phyloP scores from a whole-genome alignment of 768 basidiomycete genomes.

The Leccinum pellstonianum region DNA sequence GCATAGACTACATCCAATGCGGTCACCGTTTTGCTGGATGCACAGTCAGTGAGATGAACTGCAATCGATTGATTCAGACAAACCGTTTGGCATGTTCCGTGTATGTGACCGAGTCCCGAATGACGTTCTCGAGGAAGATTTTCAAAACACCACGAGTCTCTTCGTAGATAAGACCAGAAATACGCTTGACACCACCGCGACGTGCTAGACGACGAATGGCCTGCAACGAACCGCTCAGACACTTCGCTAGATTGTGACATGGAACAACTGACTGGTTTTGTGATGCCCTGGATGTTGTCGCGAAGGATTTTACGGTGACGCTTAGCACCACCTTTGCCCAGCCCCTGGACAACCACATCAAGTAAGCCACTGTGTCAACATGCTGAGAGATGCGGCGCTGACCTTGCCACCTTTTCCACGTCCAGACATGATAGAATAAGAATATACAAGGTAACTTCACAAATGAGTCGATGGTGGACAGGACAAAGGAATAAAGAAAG shows the following conservation, averaged over 20 bases:
- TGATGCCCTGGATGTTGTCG: slow-evolving; percentile 63
- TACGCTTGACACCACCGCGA: slow-evolving; percentile 89
- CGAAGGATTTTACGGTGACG: slow-evolving; percentile 84
- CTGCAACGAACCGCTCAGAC: slow-evolving; percentile 4
- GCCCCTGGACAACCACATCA: slow-evolving; percentile 43
- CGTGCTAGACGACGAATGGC: slow-evolving; percentile 77
- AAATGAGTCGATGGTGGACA: not conserved
- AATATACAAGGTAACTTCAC: not conserved
- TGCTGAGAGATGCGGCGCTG: not conserved
- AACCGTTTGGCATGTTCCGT: slow-evolving; percentile 85
- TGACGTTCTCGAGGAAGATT: slow-evolving; percentile 80
- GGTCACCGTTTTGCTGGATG: slow-evolving; percentile 65
- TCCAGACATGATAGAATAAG: slow-evolving; percentile 59
- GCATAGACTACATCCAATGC: slow-evolving; percentile 85
- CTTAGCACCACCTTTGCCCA: slow-evolving; percentile 84
- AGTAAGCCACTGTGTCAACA: not conserved
- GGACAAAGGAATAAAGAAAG: slow-evolving; percentile 2
- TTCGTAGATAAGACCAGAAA: slow-evolving; percentile 81
- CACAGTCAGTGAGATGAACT: slow-evolving; percentile 2
- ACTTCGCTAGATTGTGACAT: not conserved
- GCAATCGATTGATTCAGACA: not conserved
- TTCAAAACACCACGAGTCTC: slow-evolving; percentile 90
- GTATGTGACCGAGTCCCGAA: slow-evolving; percentile 88
- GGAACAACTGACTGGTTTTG: slow-evolving; percentile 15
- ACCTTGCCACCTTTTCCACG: slow-evolving; percentile 84